Evolutionary conservation across 495 filamentous ascomycete genomes (phyloP).

Genomic region (Hyphodiscus hymeniophilus): DNA sequence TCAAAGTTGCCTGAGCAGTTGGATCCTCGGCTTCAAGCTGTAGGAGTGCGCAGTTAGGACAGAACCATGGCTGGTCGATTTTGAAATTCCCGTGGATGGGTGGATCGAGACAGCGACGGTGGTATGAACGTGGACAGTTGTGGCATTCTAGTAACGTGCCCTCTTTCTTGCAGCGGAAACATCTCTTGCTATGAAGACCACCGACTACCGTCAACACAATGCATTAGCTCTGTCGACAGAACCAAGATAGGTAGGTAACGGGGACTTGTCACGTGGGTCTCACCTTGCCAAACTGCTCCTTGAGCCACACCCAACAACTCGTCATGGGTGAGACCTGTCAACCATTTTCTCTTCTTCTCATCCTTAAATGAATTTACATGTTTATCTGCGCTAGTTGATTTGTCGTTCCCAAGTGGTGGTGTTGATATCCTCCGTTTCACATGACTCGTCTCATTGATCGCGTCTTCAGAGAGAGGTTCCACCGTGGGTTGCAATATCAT

Average conservation of each 20-base stretch:
- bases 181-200: background rate
- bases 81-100: background rate
- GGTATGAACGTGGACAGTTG: background rate
- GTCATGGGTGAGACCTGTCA: background rate
- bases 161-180: background rate
- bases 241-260: too few relatives aligned
- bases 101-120: background rate
- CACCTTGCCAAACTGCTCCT: background rate
- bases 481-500: too few relatives aligned
- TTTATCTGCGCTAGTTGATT: too few relatives aligned
- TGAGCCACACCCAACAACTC: background rate
- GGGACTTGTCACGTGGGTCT: background rate
- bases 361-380: slow-evolving; percentile 12
- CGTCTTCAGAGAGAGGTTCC: too few relatives aligned
- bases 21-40: background rate
- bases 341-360: slow-evolving; percentile 26
- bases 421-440: too few relatives aligned
- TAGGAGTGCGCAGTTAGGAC: background rate
- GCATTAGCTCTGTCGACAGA: background rate
- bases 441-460: too few relatives aligned
- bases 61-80: background rate
- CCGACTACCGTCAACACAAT: background rate
- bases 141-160: background rate
- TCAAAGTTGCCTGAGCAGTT: background rate
- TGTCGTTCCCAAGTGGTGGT: too few relatives aligned